A percentile compares a stretch with the other conserved stretches of the same genome.
Evolutionary conservation across 768 basidiomycete species (phyloP).

Genomic region (Macrolepiota albuminosa): DNA sequence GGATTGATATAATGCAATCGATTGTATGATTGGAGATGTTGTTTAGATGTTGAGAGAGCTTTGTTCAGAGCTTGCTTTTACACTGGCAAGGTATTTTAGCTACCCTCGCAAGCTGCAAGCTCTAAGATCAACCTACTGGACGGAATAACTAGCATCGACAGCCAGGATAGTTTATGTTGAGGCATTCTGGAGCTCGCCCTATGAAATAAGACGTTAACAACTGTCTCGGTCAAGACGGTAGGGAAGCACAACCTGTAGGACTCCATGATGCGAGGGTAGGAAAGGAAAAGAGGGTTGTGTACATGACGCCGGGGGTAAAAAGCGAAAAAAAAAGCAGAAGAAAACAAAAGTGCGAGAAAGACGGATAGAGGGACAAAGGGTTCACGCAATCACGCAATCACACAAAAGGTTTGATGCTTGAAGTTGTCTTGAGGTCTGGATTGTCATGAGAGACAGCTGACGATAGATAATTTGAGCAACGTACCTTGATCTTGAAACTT

Average conservation of each 20-base stretch:
- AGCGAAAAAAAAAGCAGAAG: background rate
- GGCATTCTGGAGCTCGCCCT: background rate
- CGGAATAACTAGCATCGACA: background rate
- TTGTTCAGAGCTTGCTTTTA: too few species aligned
- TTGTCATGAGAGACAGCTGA: background rate
- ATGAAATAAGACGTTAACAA: background rate
- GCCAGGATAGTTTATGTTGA: background rate
- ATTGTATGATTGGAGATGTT: background rate
- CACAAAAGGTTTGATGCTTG: background rate
- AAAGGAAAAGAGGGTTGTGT: background rate
- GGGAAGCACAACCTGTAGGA: background rate
- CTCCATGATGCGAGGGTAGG: background rate
- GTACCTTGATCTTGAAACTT: background rate
- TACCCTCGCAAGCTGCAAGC: background rate
- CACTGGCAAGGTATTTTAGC: background rate
- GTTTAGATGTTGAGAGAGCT: background rate
- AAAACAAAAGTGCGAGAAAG: background rate
- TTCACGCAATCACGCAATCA: constrained; percentile 1
- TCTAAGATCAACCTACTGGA: background rate
- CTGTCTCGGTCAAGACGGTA: background rate
- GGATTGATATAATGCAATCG: background rate
- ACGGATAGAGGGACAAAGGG: background rate
- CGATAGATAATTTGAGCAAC: background rate
- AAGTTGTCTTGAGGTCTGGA: background rate
- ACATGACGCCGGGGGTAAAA: background rate